Evolutionary conservation across 441 rosid species (phyloP), one percentile per base, ranked within the genome.

Genomic region (Croton setiger): DNA sequence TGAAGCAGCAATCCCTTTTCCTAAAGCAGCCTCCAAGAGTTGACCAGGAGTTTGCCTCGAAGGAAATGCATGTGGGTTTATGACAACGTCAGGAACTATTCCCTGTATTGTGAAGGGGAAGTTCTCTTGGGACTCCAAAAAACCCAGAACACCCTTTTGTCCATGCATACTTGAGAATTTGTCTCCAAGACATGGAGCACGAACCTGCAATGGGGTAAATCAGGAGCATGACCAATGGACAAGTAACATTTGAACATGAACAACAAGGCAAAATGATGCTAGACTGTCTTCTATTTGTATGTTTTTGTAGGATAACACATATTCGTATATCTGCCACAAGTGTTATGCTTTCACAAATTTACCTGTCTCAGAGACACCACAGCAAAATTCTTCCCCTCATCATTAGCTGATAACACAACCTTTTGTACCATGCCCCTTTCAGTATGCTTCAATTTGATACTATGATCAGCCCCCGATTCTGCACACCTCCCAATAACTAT

Each of bases 151-250:
- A 72, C 98, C 99, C 83, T 95, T 92, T 67, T 92, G 98, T 48
- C 99, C 98, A 71, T 92, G 99, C 99, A 95, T 92, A 80, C 99
- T 92, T 5, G 97, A 93, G 69, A 95, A 95, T 76, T 95, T 95
- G 80, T 95, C 98, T 60, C 99, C 99, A 33, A 92, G 96, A 77
- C 88, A 81, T 0, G 99, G 97, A 51, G 91, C 76, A 21, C 98
- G 93, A 73, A 95, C 90, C 98, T 95, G 83, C 71, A 74, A 27
- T 27, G 31, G 31, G 33, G 15, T 4, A 43, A 47, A 35, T 52
- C 60, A 36, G 20, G 21, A 69, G 41, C 33, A 5, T n/a, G 37
- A 18, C 47, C 60, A 13, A 52, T 37, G 37, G 37, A 14, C 45
- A 52, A 51, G 44, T 12, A 52, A 39, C 10, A 37, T 51, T 55